Base-by-base conservation (phyloP, 2,329 filamentous ascomycete species). In the Sporothrix variecibatus region DNA sequence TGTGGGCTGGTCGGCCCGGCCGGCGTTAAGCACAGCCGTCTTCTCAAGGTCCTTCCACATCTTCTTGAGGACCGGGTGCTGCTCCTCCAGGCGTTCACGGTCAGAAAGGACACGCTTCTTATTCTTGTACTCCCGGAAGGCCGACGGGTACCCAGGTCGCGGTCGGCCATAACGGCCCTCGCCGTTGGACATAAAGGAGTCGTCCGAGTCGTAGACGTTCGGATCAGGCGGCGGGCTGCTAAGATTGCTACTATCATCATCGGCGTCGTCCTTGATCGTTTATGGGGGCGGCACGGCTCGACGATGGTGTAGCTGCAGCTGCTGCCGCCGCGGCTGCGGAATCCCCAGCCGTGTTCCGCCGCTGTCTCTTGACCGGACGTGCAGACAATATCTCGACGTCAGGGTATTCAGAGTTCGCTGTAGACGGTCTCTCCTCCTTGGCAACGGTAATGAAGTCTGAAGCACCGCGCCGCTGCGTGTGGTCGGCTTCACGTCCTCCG, bases 41-140 rank as follows among this genome's bases (percentile, higher is more conserved):
- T 89, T 86, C 80, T 92, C 86, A 2, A 98, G 85, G 31, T 93
- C 89, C 3, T 88, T 82, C 96, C 96, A 99, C 93, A 98, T 97
- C 0, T 91, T 93, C 60, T 83, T 85, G 56, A 99, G 88, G 72
- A 91, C 88, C 0, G 95, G 95, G 80, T 99, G 96, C 70, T 92
- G 86, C 26, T 84, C 81, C 78, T 95, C 93, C 1, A 97, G 88
- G 76, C 91, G 91, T 72, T 85, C 83, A 71, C 94, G 89, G 82
- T 93, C 85, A 46, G 79, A 83, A 76, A 80, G 79, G 40, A 78
- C 77, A 53, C 83, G 78, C 71, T 79, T 78, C 31, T 72, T 68
- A 53, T 69, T 80, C 51, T 43, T 73, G 53, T 79, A 78, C 3
- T 76, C 75, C 11, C 78, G 76, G 76, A 79, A 84, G 4, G 79